Base-by-base conservation (phyloP, 495 filamentous ascomycete species). In the Podospora sp. region DNA sequence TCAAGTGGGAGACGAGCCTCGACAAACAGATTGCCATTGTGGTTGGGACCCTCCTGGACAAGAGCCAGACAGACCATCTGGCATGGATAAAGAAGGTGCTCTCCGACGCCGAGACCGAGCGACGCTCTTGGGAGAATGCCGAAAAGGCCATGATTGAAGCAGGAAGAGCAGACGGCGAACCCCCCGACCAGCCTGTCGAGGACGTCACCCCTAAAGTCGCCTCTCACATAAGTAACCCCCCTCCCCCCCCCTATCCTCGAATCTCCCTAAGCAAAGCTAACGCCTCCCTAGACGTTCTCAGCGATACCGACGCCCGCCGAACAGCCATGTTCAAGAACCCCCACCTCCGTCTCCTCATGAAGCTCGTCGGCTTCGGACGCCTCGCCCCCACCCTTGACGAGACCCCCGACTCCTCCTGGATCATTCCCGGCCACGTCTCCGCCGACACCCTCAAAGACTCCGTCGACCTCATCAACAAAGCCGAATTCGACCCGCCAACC, bases 321-420 rank as follows among this genome's bases (percentile, higher is more conserved):
- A 85, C 82, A 3, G 90, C 92, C 24, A 87, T 96, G 78, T 96
- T 94, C 77, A 93, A 91, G 70, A 93, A 97, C 71, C 88, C 90
- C n/a, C 89, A 92, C 72, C 87, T 98, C 8, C 90, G 94, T 27
- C 88, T 98, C 25, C 87, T 99, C 7, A 89, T 98, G 86, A 88
- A 82, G 0, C 82, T 93, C 3, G 80, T 90, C 55, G 91, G 92
- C 5, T 86, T 95, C 60, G 86, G 91, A 70, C 83, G 88, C 18
- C 79, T 92, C 5, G 88, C 90, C 3, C 77, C 81, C 2, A 75
- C 80, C 20, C 82, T 89, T 53, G 90, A 94, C 64, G 91, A 94
- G 59, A 79, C 81, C 12, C 84, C 85, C 7, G 89, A 92, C 65
- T 88, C 90, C 1, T 82, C 83, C 14, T 99, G 95, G 95, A 79